A percentile compares a stretch with the other conserved stretches of the same genome.
Evolutionary conservation across 208 protist genomes (phyloP).

Genomic region (Naegleria fowleri): DNA sequence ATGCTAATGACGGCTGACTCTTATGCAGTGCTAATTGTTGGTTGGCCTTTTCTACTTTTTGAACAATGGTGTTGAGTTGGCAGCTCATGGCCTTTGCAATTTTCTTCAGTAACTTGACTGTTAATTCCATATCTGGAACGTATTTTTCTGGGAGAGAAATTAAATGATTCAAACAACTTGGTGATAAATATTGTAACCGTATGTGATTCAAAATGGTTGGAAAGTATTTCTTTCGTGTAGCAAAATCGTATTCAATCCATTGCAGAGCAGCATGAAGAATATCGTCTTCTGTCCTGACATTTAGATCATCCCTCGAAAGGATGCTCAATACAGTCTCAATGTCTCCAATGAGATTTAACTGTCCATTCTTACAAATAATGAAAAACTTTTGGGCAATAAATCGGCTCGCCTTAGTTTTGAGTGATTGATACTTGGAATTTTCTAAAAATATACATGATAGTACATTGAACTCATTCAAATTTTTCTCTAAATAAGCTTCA

Average conservation of each 20-base stretch:
- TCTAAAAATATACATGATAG: neutral
- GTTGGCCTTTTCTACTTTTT: neutral
- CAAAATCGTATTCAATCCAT: neutral
- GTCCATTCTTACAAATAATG: neutral
- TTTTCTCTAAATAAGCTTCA: neutral
- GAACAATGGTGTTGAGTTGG: neutral
- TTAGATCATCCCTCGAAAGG: neutral
- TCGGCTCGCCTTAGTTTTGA: neutral
- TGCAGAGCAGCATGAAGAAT: neutral
- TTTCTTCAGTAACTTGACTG: neutral
- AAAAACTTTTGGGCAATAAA: neutral
- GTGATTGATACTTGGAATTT: neutral
- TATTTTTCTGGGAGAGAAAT: neutral
- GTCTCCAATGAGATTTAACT: neutral
- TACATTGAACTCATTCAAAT: neutral
- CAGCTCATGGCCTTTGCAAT: neutral
- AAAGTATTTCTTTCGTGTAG: neutral
- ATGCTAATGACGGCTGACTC: neutral
- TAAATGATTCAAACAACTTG: neutral
- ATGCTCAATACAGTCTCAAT: neutral
- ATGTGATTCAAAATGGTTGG: neutral
- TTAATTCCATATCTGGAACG: neutral
- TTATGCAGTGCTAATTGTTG: neutral
- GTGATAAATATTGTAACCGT: neutral
- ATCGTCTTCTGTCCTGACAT: neutral